Evolutionary conservation across 2,329 filamentous ascomycete species (phyloP).

Genomic region (Fusarium aywerte): DNA sequence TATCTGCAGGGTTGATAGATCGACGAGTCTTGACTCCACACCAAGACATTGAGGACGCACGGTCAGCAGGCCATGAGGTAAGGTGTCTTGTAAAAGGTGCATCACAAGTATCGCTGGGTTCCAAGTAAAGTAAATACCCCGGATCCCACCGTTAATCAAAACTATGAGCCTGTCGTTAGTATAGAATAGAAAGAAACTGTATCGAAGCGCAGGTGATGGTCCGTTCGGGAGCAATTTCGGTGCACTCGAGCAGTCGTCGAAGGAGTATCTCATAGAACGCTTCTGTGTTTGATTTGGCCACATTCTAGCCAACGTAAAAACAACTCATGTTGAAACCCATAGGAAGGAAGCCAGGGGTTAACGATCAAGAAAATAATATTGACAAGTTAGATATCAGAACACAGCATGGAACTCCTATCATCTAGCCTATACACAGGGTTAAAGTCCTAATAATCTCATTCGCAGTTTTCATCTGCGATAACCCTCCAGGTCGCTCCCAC

Average conservation of each 20-base stretch:
- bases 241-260: background rate
- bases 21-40: background rate
- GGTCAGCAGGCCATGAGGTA: background rate
- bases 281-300: background rate
- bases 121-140: background rate
- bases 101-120: background rate
- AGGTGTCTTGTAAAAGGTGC: background rate
- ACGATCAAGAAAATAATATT: conserved; percentile 44
- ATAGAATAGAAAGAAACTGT: too few species aligned
- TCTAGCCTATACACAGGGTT: conserved; percentile 47
- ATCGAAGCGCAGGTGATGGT: background rate
- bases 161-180: background rate
- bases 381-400: conserved; percentile 45
- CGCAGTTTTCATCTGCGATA: conserved; percentile 37
- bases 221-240: background rate
- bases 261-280: too few species aligned
- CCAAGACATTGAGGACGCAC: background rate
- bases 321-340: background rate
- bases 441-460: conserved; percentile 43
- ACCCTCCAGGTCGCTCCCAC: conserved; percentile 37
- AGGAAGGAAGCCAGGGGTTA: conserved; percentile 14
- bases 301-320: background rate
- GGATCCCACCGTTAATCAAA: background rate
- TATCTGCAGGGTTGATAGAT: background rate
- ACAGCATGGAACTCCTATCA: conserved; percentile 44